Conservation (phyloP, 306 rosid genomes). For the Rosa multiflora region DNA sequence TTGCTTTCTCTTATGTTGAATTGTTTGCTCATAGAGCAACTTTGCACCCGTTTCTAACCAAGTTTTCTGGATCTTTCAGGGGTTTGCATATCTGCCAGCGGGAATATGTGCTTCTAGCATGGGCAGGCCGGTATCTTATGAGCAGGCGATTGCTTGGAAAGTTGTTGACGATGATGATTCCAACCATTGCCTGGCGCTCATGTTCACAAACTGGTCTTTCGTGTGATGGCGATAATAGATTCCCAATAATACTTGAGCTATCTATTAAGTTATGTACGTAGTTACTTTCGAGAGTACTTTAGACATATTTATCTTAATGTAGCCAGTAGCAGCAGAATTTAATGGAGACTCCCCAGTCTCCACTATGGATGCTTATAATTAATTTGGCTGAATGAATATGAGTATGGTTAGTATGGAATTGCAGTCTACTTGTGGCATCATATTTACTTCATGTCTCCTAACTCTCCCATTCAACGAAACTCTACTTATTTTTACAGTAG, state of each 20-base stretch:
- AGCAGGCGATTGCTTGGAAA: conserved; percentile 92
- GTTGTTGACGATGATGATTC: conserved; percentile 85
- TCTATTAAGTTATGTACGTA: conserved; percentile 29
- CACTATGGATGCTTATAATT: conserved; percentile 3
- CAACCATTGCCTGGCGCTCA: conserved; percentile 90
- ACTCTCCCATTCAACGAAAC: background rate
- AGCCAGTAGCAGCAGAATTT: conserved; percentile 42
- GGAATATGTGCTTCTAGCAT: conserved; percentile 87
- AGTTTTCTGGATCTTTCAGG: conserved; percentile 41
- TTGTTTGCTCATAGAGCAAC: background rate
- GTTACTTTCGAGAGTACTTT: conserved; percentile 23
- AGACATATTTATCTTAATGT: conserved; percentile 30
- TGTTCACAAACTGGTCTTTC: conserved; percentile 96
- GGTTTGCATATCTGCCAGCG: conserved; percentile 72
- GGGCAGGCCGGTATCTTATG: conserved; percentile 88
- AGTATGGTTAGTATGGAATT: background rate
- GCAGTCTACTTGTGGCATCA: background rate
- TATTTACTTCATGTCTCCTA: background rate
- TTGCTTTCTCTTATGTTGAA: background rate
- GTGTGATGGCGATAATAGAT: conserved; percentile 39
- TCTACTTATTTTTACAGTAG: background rate
- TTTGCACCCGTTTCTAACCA: background rate
- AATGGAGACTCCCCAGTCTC: conserved; percentile 3
- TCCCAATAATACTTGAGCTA: background rate
- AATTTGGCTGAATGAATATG: conserved; percentile 10